Percentiles rank a stretch among this genome's conserved stretches.
phyloP scores from a whole-genome alignment of 2,329 filamentous ascomycete species.

The Xylaria sp. region DNA sequence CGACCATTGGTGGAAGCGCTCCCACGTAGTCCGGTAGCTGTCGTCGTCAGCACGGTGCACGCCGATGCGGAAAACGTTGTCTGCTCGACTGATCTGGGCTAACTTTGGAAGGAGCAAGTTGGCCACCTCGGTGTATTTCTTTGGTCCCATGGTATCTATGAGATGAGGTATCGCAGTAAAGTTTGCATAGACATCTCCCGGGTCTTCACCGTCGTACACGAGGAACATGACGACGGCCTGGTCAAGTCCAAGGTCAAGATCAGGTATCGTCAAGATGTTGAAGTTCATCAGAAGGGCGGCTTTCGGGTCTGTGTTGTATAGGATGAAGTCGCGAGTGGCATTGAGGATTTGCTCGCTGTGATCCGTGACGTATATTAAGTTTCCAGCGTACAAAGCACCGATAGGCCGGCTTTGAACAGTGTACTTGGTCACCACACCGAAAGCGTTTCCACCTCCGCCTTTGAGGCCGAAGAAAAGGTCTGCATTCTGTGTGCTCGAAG shows the following conservation, averaged over 20 bases:
- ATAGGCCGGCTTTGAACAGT: constrained; percentile 20
- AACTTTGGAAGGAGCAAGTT: constrained; percentile 14
- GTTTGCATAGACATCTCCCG: constrained; percentile 12
- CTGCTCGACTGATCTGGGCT: constrained; percentile 13
- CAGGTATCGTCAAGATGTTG: constrained; percentile 16
- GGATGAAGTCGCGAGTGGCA: constrained; percentile 23
- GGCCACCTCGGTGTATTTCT: constrained; percentile 15
- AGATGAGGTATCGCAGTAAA: constrained; percentile 19
- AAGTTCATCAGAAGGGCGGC: constrained; percentile 18
- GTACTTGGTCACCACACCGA: constrained; percentile 22
- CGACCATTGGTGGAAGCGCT: constrained; percentile 18
- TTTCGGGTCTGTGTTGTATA: constrained; percentile 24
- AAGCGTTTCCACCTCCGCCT: constrained; percentile 18
- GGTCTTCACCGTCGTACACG: constrained; percentile 18
- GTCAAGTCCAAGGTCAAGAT: constrained; percentile 15
- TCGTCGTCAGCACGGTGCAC: constrained; percentile 22
- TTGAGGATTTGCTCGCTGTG: constrained; percentile 16
- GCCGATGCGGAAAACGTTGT: constrained; percentile 23
- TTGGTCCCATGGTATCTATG: constrained; percentile 10
- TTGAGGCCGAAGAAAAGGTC: constrained; percentile 23
- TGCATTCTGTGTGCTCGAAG: constrained; percentile 10
- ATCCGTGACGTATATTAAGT: constrained; percentile 15
- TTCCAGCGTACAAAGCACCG: constrained; percentile 17
- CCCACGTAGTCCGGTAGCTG: constrained; percentile 16
- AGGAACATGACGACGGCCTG: constrained; percentile 25